Base-by-base conservation (phyloP, 495 filamentous ascomycete genomes). In the Penicillium argentinense region DNA sequence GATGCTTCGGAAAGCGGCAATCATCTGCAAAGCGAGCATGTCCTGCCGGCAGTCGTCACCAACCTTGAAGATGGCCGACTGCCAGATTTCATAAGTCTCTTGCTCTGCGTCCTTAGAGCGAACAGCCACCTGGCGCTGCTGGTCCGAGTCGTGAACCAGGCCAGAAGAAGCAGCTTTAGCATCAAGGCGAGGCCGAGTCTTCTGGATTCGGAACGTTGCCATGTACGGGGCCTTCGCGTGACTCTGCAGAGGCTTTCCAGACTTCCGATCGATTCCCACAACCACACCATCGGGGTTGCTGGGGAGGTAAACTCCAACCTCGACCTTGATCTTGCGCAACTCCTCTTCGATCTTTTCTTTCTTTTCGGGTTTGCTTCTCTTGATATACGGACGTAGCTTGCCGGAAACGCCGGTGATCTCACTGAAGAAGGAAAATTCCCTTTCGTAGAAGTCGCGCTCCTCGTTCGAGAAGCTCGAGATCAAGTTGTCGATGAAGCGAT, bases 321-420 rank as follows among this genome's bases (percentile, higher is more conserved):
- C 93, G 5, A 99, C 87, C 55, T 92, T 84, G 60, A 99, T 96
- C 63, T 96, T 95, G 42, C 92, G 87, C 6, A 99, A 76, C 60
- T 99, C 95, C 67, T 99, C 95, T 62, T 97, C 95, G 48, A 99
- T 97, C 70, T 97, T 99, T 60, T 93, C 85, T 63, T 96, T 97
- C 78, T 99, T 99, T 72, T 96, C 95, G 2, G 88, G 83, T 60
- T 99, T 99, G 26, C 87, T 86, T 34, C 77, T 83, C 67, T 95
- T 95, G 62, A 97, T 96, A 54, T 87, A 88, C 0, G 95, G 95
- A 34, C 90, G 87, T 18, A 99, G 83, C 57, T 95, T 97, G 23
- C 95, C 95, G 2, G 95, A 97, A 29, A 99, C 88, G 40, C 78
- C 83, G 0, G 95, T 99, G 33, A 99, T 89, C 62, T 97, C 95